These are phyloP conservation scores for Mycena galopus DNA, from an alignment of 768 basidiomycete genomes.

Conservation along the genomic window DNA sequence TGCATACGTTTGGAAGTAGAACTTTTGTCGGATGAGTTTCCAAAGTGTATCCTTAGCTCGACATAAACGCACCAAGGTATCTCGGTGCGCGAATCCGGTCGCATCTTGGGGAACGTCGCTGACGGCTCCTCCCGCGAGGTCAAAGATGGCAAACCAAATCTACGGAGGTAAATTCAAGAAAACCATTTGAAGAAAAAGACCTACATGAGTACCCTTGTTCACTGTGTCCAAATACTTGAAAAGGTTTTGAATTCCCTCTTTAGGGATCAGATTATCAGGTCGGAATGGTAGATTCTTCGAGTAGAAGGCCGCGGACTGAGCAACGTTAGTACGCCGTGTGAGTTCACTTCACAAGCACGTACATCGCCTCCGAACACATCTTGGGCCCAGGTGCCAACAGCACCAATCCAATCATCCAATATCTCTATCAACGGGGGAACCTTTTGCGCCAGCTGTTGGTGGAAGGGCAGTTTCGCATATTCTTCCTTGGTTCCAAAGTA, in stretches of 20 bases:
- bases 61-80: background rate
- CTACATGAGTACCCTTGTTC: conserved; percentile 27
- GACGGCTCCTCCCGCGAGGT: conserved; percentile 31
- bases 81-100: conserved; percentile 35
- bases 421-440: conserved; percentile 3
- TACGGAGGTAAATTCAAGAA: background rate
- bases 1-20: conserved; percentile 35
- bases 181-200: background rate
- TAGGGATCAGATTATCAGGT: conserved; percentile 25
- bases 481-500: conserved; percentile 34
- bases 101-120: conserved; percentile 32
- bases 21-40: background rate
- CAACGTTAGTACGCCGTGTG: background rate
- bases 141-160: conserved; percentile 36
- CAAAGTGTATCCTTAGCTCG: background rate
- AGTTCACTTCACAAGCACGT: background rate
- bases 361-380: conserved; percentile 22
- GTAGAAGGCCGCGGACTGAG: conserved; percentile 34
- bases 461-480: conserved; percentile 30
- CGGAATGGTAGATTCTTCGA: conserved; percentile 34
- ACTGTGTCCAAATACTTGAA: conserved; percentile 31
- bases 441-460: conserved; percentile 14
- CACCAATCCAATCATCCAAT: conserved; percentile 29
- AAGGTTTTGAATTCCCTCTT: conserved; percentile 22
- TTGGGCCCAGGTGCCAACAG: conserved; percentile 31